Base-by-base conservation (phyloP, 306 rosid genomes). In the Sindora glabra region DNA sequence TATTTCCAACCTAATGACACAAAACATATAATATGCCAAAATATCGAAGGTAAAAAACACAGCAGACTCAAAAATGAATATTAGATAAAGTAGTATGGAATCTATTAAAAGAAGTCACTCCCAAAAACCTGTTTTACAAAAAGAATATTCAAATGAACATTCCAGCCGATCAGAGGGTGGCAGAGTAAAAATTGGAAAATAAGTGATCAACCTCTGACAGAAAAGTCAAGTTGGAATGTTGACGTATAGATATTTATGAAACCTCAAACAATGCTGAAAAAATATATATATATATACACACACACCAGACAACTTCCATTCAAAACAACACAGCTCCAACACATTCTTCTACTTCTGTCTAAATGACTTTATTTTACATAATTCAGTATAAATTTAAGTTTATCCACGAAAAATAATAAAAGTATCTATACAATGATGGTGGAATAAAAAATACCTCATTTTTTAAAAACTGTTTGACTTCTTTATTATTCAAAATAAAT, bases 1-100 rank as follows among this genome's bases (percentile, higher is more conserved):
- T 94, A 83, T 94, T 94, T 68, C 99, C 99, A 82, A 94, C 99
- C 99, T 94, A 52, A 71, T 59, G 30, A 59, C 60, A 38, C 49
- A 69, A 72, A 39, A 74, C 53, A 29, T 52, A 65, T 11, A 53
- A 63, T 29, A 67, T 59, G 55, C 49, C 38, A 50, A 48, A 8
- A 16, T 57, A 59, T 48, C 59, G 42, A 52, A 58, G 27, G 66
- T 48, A 41, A 51, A 30, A 39, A 19, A 56, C 48, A 24, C 27
- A 48, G 15, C 17, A 46, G 32, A 7, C 39, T 62, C 17, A 56
- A 56, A 52, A 22, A 13, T 8, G 8, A 29, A 57, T 53, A 24
- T 58, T 10, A 65, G 24, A 75, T 15, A 48, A 23, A 44, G 46
- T 19, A 64, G n/a, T 22, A 59, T 26, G 62, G 37, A 18, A 60